A percentile compares a stretch with the other conserved stretches of the same genome.
Conservation (phyloP, 352 stramenopile species). For the Globisporangium emineosum region DNA sequence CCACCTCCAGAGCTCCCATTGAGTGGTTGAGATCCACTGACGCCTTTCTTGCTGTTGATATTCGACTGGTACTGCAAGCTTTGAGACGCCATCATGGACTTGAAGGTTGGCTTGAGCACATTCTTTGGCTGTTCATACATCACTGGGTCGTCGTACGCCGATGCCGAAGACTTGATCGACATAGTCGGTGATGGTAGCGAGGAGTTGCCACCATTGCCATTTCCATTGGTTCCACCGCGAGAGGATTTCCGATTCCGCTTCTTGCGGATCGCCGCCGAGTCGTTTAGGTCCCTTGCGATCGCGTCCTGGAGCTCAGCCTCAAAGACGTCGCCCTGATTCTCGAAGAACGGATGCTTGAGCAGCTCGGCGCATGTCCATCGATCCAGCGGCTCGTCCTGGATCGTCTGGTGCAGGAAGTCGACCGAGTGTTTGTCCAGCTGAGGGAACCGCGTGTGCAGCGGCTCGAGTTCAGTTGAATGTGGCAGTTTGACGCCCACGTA, state of each 20-base stretch:
- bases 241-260: conserved; percentile 53
- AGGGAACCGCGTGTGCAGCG: conserved; percentile 59
- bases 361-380: conserved; percentile 78
- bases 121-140: conserved; percentile 6
- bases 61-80: conserved; percentile 4
- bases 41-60: neutral
- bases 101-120: conserved; percentile 27
- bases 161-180: conserved; percentile 12
- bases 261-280: conserved; percentile 56
- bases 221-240: conserved; percentile 6
- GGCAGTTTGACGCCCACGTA: conserved; percentile 81
- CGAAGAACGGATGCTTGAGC: conserved; percentile 74
- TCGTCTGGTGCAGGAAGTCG: conserved; percentile 71
- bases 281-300: conserved; percentile 65
- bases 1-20: neutral
- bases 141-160: conserved; percentile 20
- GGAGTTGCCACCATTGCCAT: neutral
- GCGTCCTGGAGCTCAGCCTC: conserved; percentile 66
- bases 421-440: conserved; percentile 62
- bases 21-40: neutral
- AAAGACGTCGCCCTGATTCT: conserved; percentile 46
- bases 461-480: conserved; percentile 48
- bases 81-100: conserved; percentile 17
- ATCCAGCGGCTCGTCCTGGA: conserved; percentile 74
- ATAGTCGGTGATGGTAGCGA: conserved; percentile 10